Base-by-base conservation (phyloP, 441 rosid genomes). In the Sinapis alba region DNA sequence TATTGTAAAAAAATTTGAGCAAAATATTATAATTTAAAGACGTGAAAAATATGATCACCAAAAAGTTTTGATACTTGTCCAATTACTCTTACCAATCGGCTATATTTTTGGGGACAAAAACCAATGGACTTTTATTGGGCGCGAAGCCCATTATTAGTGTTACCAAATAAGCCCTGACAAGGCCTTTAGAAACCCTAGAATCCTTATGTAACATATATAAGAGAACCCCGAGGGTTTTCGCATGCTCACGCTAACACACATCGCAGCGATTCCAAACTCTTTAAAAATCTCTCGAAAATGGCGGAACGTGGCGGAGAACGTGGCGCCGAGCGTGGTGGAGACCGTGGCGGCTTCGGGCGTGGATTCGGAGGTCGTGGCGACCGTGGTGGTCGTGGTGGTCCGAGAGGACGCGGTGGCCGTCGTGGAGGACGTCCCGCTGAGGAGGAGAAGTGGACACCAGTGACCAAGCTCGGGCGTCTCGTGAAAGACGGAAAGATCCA, bases 371-470 rank as follows among this genome's bases (percentile, higher is more conserved):
- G 56, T 7, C 56, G 56, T 3, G 56, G 56, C 21, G 56, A 82
- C 2, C 89, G 88, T 15, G 84, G 79, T 0, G 84, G 95, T 2
- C 58, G 58, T 6, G 89, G 93, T 0, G 90, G 86, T 38, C 97
- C 88, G 5, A 85, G 94, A 57, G 79, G 81, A 0, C 78, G 96
- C 5, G 85, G 93, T 30, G 85, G 88, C 26, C 83, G 98, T 69
- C 94, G 96, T 23, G 84, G 91, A 5, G 84, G 90, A 6, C 90
- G 93, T 20, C 77, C 82, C 0, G 81, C 87, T 0, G 94, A 90
- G 76, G 97, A 90, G 50, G 92, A 86, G 76, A 87, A 86, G 51
- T 91, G 97, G 96, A 87, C 87, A 0, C 98, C 97, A 1, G 94
- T 89, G 16, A 93, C 97, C 8, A 91, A 93, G 76, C 89, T 91